Base-by-base conservation (phyloP, 2,329 filamentous ascomycete species). In the Aspergillus udagawae region DNA sequence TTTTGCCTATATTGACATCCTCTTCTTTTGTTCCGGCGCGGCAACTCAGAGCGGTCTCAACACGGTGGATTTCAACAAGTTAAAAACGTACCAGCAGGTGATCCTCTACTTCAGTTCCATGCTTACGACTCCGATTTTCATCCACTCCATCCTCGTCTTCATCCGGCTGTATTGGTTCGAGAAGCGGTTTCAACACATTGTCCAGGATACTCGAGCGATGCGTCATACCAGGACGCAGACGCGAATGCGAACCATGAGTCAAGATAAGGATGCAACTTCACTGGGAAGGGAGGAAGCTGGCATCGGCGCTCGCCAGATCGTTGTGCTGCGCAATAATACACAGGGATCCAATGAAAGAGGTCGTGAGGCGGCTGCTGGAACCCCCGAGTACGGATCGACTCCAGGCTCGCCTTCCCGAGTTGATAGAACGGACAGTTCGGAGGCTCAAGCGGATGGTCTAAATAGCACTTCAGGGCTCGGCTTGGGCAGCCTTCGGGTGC, bases 121-220 rank as follows among this genome's bases (percentile, higher is more conserved):
- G 80, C 66, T 91, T 12, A 86, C 88, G 27, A 96, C 91, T 52
- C 92, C 92, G 0, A 94, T 96, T 60, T 87, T 89, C 49, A 87
- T 96, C 66, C 86, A 96, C 69, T 85, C 89, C 1, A 89, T 85
- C 48, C 91, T 99, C 48, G 94, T 99, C 7, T 93, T 96, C 65
- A 82, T 97, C 14, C 89, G 94, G 27, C 80, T 99, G 1, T 97
- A 96, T 75, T 99, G 93, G 93, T 99, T 99, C 71, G 92, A 99
- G 75, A 96, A 95, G 74, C 86, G 92, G 7, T 97, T 99, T 70
- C 89, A 96, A 70, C 83, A 90, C 66, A 84, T 96, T 62, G 92
- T 89, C 14, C 82, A 82, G 35, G 90, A 96, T 65, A 86, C 90
- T 1, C 84, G 86, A 54, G 80, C 77, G 47, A 79, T 87, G 53